Base-by-base conservation (phyloP, 176 grass and related monocot genomes). In the Oryza brachyantha region DNA sequence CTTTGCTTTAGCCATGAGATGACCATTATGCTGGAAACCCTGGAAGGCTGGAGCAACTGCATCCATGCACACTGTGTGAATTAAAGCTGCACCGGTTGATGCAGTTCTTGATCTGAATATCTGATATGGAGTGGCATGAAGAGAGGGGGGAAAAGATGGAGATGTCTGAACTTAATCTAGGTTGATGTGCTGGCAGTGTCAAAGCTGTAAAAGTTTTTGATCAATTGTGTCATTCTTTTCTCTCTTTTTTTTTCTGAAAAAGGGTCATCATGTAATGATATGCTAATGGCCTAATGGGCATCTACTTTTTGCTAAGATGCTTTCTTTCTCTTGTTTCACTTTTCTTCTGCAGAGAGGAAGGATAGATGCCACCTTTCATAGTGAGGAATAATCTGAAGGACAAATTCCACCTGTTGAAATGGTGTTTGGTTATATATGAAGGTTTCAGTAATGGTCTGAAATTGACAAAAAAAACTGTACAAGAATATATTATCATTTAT, bases 1-100 rank as follows among this genome's bases (percentile, higher is more conserved):
- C n/a, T 60, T 22, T 61, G 32, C 75, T 84, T 84, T 84, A 40
- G 63, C 14, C 86, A 83, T 68, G 75, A 80, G 86, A 84, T 52
- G 31, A 34, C 57, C 69, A 88, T 84, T 80, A 84, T 68, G 81
- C 75, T 84, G 76, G 42, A 84, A 84, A 70, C 86, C 68, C 46
- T 57, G 31, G 31, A 32, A 32, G 31, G 31, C 31, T 32, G 52
- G 25, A 62, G n/a, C n/a, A n/a, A 78, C 39, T 63, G 68, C 61
- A 61, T 62, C 21, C 22, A 52, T 62, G 64, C 81, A 88, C 66
- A 39, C 41, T 26, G 43, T 41, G 55, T 65, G n/a, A 88, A 32
- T 32, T 32, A 2, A 68, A 46, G 57, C 41, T 70, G 45, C 12
- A 45, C 13, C 5, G 29, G 69, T 29, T 8, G 61, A 24, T 46